Evolutionary conservation across 2,329 filamentous ascomycete species (phyloP), one percentile per base, ranked within the genome.

Genomic region (Trichoderma koningii): DNA sequence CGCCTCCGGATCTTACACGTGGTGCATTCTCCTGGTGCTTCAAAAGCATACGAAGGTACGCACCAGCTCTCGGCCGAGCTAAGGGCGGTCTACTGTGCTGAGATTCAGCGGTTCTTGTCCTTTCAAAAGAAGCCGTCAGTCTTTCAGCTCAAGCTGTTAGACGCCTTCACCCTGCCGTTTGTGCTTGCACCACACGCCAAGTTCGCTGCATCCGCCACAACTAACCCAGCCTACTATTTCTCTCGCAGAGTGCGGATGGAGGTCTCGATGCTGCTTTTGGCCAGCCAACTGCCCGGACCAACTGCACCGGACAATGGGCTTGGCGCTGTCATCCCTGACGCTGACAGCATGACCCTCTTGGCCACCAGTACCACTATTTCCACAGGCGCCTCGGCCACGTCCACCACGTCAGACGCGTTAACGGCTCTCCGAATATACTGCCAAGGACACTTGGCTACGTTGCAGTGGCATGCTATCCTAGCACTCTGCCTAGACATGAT

Each of bases 241-340:
- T 48, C 55, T 9, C 56, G 44, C 23, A 60, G 26, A 38, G 45
- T 60, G 44, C 44, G 56, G 5, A 60, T 60, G 44, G 56, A 60
- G 34, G 45, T 60, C 15, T 60, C 44, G 14, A 19, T 19, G 28
- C 30, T 60, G n/a, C 56, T 50, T 28, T n/a, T 60, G 30, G 19
- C 44, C 26, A 34, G 26, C 17, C 56, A 60, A n/a, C 23, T 28
- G 15, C 10, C 21, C 34, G 44, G 15, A 6, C 7, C n/a, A 50
- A 50, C 30, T 17, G 26, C 17, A 34, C n/a, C 42, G n/a, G 21
- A 14, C 21, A 38, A n/a, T 9, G 52, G 52, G 14, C 26, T 59
- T 5, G 28, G 28, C 17, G 42, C 34, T 21, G 42, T 17, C 10
- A 38, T 44, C 19, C 42, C 42, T 23, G 28, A n/a, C 19, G 28